Conservation (phyloP, 2,329 filamentous ascomycete genomes). For the Claviceps sp. region DNA sequence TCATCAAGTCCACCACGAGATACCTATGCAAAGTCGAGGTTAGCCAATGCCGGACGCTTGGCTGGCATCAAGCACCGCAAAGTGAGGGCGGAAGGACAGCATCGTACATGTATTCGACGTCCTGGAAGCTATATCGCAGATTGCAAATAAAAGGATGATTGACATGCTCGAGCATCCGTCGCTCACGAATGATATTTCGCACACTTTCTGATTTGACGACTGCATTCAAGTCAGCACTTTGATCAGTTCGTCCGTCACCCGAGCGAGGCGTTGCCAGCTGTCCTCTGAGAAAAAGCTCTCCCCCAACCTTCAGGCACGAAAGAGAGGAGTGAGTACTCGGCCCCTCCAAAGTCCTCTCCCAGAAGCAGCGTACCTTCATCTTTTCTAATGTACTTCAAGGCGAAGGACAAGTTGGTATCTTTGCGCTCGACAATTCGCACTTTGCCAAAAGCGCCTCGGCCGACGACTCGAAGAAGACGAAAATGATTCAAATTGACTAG, state of each 20-base stretch:
- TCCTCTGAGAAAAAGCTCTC: too few species aligned
- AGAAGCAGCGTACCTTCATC: slow-evolving; percentile 62
- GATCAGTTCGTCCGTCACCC: too few species aligned
- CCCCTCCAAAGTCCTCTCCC: neutral
- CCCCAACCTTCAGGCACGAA: too few species aligned
- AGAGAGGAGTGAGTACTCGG: neutral
- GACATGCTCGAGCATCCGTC: slow-evolving; percentile 94
- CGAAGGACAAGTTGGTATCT: slow-evolving; percentile 86
- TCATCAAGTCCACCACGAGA: slow-evolving; percentile 96
- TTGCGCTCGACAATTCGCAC: slow-evolving; percentile 97
- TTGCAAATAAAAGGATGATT: slow-evolving; percentile 98
- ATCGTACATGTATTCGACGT: slow-evolving; percentile 92
- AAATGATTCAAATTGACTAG: slow-evolving; percentile 96
- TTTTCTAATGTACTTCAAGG: slow-evolving; percentile 95
- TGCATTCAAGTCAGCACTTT: slow-evolving; percentile 21
- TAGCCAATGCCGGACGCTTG: neutral
- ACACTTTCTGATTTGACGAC: slow-evolving; percentile 96
- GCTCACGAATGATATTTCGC: slow-evolving; percentile 92
- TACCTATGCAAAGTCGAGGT: slow-evolving; percentile 47
- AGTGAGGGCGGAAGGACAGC: neutral
- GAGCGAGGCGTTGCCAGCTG: too few species aligned
- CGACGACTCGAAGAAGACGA: slow-evolving; percentile 84
- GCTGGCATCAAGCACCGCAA: neutral
- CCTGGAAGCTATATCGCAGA: slow-evolving; percentile 95
- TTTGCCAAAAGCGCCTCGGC: slow-evolving; percentile 96